Evolutionary conservation across 2,329 filamentous ascomycete genomes (phyloP).

Genomic region (Colletotrichum viniferum): DNA sequence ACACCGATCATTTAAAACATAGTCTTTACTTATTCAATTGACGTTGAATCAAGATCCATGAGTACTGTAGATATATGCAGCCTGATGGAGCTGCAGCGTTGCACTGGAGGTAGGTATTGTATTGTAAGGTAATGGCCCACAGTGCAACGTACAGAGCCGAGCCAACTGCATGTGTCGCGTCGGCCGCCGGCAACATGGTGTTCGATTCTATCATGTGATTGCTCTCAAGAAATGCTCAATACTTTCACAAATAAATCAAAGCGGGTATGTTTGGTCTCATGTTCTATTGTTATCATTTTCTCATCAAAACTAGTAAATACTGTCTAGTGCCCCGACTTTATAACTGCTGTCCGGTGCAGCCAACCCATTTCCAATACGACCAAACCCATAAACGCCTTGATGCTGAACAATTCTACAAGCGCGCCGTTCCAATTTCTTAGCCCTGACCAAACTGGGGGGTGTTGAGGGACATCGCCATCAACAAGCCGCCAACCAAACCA

Average conservation of each 20-base stretch:
- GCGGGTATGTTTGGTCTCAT: neutral
- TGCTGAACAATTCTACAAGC: too few relatives aligned
- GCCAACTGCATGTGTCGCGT: neutral
- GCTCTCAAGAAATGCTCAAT: neutral
- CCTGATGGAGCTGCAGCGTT: neutral
- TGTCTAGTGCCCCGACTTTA: neutral
- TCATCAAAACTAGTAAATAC: neutral
- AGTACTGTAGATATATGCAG: neutral
- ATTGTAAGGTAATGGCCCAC: neutral
- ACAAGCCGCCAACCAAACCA: constrained; percentile 26
- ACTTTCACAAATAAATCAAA: neutral
- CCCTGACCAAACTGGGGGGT: constrained; percentile 22
- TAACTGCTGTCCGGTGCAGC: neutral
- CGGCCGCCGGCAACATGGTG: neutral
- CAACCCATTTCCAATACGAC: neutral
- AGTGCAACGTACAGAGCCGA: neutral
- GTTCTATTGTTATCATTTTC: neutral
- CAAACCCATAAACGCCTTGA: neutral
- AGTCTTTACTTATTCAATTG: neutral
- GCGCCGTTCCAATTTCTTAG: too few relatives aligned
- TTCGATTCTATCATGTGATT: neutral
- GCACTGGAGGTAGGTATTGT: neutral
- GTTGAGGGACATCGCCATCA: constrained; percentile 30
- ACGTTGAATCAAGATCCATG: neutral
- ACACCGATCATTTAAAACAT: neutral